A percentile compares a stretch with the other conserved stretches of the same genome.
Conservation (phyloP, 2,329 filamentous ascomycete genomes). For the Claviceps spartinae region DNA sequence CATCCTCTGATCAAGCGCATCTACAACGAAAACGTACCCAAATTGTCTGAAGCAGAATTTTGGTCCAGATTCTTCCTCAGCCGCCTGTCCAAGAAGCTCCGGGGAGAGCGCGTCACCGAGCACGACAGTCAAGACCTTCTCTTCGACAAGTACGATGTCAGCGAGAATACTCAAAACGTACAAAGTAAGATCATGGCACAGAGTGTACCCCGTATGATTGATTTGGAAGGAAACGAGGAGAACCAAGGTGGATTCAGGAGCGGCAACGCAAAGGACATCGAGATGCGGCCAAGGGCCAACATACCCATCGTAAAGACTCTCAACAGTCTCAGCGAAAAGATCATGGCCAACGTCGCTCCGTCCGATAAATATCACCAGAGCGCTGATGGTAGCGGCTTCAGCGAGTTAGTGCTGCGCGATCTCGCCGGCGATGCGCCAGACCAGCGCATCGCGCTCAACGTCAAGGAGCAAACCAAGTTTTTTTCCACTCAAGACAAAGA, state of each 20-base stretch:
- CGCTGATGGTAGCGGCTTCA: conserved; percentile 57
- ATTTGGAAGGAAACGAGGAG: conserved; percentile 87
- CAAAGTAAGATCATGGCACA: conserved; percentile 43
- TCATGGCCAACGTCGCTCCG: conserved; percentile 76
- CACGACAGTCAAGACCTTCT: conserved; percentile 63
- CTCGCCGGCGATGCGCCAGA: conserved; percentile 62
- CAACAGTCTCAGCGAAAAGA: conserved; percentile 84
- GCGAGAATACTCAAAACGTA: conserved; percentile 46
- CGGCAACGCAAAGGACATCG: conserved; percentile 78
- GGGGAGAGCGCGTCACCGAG: conserved; percentile 74
- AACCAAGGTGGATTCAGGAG: conserved; percentile 71
- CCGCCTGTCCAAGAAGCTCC: conserved; percentile 76
- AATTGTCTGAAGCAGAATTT: conserved; percentile 65
- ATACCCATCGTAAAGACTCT: conserved; percentile 80
- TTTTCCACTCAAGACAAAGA: conserved; percentile 49
- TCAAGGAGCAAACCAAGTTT: conserved; percentile 76
- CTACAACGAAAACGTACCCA: conserved; percentile 87
- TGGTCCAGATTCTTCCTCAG: conserved; percentile 94
- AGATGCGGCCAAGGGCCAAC: conserved; percentile 73
- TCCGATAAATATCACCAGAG: conserved; percentile 56
- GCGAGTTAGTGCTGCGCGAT: conserved; percentile 66
- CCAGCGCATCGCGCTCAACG: conserved; percentile 68
- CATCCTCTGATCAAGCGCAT: conserved; percentile 82
- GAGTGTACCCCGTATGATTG: conserved; percentile 76
- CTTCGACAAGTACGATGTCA: conserved; percentile 74